Evolutionary conservation across 305 asterid species (phyloP).

Genomic region (Stenogyne calaminthoides): DNA sequence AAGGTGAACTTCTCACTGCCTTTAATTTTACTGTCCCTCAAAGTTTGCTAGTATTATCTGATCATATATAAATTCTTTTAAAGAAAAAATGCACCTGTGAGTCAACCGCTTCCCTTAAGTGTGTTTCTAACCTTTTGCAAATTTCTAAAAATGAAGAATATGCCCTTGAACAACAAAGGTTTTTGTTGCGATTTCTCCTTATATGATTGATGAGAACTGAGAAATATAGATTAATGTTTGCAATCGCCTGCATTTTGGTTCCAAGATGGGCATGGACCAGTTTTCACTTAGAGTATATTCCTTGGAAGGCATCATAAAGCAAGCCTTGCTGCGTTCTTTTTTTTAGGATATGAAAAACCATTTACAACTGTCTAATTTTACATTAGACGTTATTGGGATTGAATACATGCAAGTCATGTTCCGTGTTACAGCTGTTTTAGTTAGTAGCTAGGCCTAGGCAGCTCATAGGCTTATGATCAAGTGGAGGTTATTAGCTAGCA

Average conservation of each 20-base stretch:
- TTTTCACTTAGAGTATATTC: background rate
- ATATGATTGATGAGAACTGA: background rate
- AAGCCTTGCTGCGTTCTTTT: background rate
- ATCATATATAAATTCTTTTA: background rate
- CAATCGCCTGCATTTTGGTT: slow-evolving; percentile 16
- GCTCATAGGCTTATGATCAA: background rate
- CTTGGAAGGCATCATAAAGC: background rate
- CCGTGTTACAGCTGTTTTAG: background rate
- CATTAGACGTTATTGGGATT: background rate
- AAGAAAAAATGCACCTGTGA: background rate
- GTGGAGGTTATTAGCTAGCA: background rate
- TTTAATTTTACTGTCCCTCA: background rate
- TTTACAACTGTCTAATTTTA: slow-evolving; percentile 6
- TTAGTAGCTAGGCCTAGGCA: background rate
- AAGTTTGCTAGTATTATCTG: slow-evolving; percentile 18
- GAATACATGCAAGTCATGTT: background rate
- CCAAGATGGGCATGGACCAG: background rate
- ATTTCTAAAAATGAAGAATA: background rate
- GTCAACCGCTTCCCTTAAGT: background rate
- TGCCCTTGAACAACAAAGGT: background rate
- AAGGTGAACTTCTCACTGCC: slow-evolving; percentile 49
- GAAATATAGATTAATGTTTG: background rate
- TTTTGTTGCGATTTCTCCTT: background rate
- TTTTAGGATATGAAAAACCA: background rate
- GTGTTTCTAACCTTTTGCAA: slow-evolving; percentile 2